Evolutionary conservation across 306 rosid genomes (phyloP).

Genomic region (Vicia villosa): DNA sequence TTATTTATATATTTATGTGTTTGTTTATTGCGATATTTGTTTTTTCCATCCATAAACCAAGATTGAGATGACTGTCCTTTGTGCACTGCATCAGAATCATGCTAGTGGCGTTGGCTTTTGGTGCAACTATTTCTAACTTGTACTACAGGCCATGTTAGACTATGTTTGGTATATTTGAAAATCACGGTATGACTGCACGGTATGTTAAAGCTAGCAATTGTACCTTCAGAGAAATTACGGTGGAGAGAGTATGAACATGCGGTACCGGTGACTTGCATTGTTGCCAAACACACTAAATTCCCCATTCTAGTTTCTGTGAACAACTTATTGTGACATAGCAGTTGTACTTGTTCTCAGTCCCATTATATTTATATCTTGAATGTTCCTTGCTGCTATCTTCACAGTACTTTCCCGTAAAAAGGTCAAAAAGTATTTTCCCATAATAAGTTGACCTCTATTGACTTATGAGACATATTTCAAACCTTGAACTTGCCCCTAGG

Average conservation of each 20-base stretch:
- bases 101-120: conserved; percentile 8
- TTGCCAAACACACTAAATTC: neutral
- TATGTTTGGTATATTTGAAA: too few species aligned
- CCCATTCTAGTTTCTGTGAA: conserved; percentile 6
- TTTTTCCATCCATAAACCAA: conserved; percentile 32
- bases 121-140: conserved; percentile 30
- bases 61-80: conserved; percentile 9
- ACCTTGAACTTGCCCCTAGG: neutral
- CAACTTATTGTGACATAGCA: conserved; percentile 1
- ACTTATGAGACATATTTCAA: conserved; percentile 20
- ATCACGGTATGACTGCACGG: too few species aligned
- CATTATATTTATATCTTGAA: conserved; percentile 25
- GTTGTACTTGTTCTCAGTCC: neutral
- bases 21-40: neutral
- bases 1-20: conserved; percentile 10
- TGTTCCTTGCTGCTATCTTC: conserved; percentile 5
- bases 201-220: too few species aligned
- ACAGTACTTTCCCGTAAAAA: neutral
- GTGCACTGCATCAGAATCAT: conserved; percentile 10
- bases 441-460: conserved; percentile 8
- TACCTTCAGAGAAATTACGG: too few species aligned
- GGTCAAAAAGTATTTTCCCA: neutral
- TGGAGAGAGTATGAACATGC: too few species aligned
- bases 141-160: neutral
- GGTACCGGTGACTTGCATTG: too few species aligned